Percentiles rank a stretch among this genome's conserved stretches.
phyloP scores from a whole-genome alignment of 2,329 filamentous ascomycete species.

The Botrytis porri region DNA sequence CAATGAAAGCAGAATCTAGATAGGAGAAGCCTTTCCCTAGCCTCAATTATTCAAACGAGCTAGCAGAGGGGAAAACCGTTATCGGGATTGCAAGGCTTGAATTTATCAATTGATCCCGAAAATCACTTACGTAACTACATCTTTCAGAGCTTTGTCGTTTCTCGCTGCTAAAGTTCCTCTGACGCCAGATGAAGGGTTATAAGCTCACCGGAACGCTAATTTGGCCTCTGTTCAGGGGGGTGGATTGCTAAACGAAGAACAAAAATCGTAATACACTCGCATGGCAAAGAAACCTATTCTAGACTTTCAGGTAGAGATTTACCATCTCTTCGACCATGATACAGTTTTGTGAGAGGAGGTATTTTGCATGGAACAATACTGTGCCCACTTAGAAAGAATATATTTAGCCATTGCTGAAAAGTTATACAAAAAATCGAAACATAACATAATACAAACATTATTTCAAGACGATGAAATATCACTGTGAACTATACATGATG shows the following conservation, averaged over 20 bases:
- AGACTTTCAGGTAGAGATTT: slow-evolving; percentile 44
- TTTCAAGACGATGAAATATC: neutral
- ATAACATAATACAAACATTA: neutral
- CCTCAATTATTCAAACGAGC: neutral
- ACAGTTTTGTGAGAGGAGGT: slow-evolving; percentile 47
- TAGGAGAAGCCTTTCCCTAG: neutral
- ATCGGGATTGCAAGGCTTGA: neutral
- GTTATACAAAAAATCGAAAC: neutral
- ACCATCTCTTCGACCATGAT: slow-evolving; percentile 47
- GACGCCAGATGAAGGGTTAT: no score
- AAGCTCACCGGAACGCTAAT: neutral
- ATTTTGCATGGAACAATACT: slow-evolving; percentile 47
- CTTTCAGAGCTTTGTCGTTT: neutral
- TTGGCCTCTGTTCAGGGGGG: neutral
- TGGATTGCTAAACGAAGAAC: neutral
- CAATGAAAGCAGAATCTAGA: neutral
- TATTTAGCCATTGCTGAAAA: slow-evolving; percentile 50
- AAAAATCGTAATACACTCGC: slow-evolving; percentile 28
- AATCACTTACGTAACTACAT: neutral
- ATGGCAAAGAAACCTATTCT: slow-evolving; percentile 53
- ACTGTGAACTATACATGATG: neutral
- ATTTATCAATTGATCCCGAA: neutral
- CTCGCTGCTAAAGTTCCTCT: no score
- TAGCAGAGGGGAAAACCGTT: neutral
- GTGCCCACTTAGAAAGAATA: slow-evolving; percentile 51